Base-by-base conservation (phyloP, 306 rosid species). In the Comarum palustre region DNA sequence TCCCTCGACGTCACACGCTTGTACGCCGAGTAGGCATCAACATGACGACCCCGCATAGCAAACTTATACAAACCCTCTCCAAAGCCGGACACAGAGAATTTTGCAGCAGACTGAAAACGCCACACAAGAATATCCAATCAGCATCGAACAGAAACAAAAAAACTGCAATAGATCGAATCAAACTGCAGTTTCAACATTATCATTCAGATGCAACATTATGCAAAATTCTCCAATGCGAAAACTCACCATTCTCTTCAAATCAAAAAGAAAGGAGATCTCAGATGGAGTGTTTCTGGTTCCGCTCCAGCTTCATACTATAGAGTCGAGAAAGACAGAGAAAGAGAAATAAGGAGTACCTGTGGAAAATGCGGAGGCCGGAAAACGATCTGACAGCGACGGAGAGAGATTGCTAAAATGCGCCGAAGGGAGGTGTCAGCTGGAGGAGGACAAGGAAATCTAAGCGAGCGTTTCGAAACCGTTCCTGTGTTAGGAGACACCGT, bases 41-140 rank as follows among this genome's bases (percentile, higher is more conserved):
- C 19, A 46, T 86, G 86, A 69, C 96, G 79, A 71, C 96, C 96
- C 59, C 97, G 79, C 97, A 91, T 89, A 41, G 84, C 79, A 69
- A 73, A 86, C 41, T 71, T 62, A 48, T 58, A 32, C 22, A 84
- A 66, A 46, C 76, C 86, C 68, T 84, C 58, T 74, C 77, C 76
- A 50, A 82, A 72, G 4, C 46, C 75, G 11, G 58, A 73, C 75
- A 78, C 19, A 54, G 64, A 48, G 58, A 48, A 45, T 19, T 54
- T 67, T 66, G 5, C 76, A 25, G 38, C 78, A 39, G 66, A 38
- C 80, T 84, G 72, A 82, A 73, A 66, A 65, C 73, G 68, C 57
- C 58, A 34, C 7, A 42, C 38, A 36, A 36, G 34, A 51, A 8
- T 14, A 19, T 20, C 15, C 8, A 6, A 38, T 38, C 6, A 31